A percentile compares a stretch with the other conserved stretches of the same genome.
These are phyloP conservation scores for Hymenoscyphus scutula DNA, from an alignment of 2,329 filamentous ascomycete genomes.

Conservation along the genomic window DNA sequence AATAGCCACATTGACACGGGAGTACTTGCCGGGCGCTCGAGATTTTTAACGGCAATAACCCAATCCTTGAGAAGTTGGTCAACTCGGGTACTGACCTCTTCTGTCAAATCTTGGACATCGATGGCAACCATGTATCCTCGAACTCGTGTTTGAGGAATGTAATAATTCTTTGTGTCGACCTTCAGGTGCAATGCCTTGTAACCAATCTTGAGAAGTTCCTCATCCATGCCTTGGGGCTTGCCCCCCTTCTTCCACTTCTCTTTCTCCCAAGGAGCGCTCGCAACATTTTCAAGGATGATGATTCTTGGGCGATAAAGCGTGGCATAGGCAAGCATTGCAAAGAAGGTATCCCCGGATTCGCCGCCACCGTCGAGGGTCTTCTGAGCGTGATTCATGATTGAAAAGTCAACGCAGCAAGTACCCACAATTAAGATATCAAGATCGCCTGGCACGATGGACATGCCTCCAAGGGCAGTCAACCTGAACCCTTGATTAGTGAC, in stretches of 20 bases:
- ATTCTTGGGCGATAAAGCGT: conserved; percentile 55
- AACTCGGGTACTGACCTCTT: not conserved
- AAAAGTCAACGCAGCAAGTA: conserved; percentile 76
- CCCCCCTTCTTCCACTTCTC: conserved; percentile 8
- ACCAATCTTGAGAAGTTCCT: conserved; percentile 38
- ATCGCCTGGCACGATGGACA: conserved; percentile 52
- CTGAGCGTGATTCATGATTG: conserved; percentile 56
- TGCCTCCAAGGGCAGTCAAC: conserved; percentile 65
- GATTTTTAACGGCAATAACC: conserved; percentile 9
- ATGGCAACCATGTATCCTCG: conserved; percentile 60
- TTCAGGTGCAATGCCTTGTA: conserved; percentile 52
- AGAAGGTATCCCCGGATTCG: conserved; percentile 65
- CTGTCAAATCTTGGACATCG: conserved; percentile 18
- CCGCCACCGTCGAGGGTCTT: conserved; percentile 54
- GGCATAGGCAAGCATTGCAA: conserved; percentile 57
- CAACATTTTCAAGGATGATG: conserved; percentile 72
- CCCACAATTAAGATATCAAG: conserved; percentile 69
- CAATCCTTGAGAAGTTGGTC: conserved; percentile 10
- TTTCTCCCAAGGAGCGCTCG: conserved; percentile 53
- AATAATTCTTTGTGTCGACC: conserved; percentile 69
- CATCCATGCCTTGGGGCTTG: conserved; percentile 17
- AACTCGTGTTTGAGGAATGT: conserved; percentile 67
- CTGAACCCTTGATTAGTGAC: conserved; percentile 37
- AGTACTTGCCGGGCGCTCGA: conserved; percentile 56
- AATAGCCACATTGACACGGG: conserved; percentile 60